Base-by-base conservation (phyloP, 768 basidiomycete species). In the Leccinum arenicola region DNA sequence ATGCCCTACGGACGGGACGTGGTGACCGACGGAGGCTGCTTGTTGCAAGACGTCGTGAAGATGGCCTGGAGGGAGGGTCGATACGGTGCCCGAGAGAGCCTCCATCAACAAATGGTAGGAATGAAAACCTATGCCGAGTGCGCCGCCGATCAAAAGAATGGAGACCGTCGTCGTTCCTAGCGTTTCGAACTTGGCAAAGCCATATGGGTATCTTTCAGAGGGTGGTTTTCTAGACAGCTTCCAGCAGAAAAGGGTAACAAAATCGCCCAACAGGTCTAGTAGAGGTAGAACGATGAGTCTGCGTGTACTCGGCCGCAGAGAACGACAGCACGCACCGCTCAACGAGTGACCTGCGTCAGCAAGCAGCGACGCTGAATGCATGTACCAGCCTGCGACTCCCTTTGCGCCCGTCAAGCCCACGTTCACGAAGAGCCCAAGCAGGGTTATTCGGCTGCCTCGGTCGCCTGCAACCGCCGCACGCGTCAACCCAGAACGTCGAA, bases 291-390 rank as follows among this genome's bases (percentile, higher is more conserved):
- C 2, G 35, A 29, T 56, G 59, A 68, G 60, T 15, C 10, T 19
- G 3, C n/a, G 38, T 56, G 60, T 36, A 50, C 52, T 55, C 53
- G 59, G 4, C 47, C 29, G 23, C 23, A 45, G 47, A 54, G 3
- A 35, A 54, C n/a, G n/a, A 43, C 4, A 12, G n/a, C 36, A 81
- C 87, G 63, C 64, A 91, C 91, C 93, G 68, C 91, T 91, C 61
- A 92, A 60, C 0, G 91, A 93, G 70, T 99, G 96, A 23, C 91
- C 95, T 0, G 95, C 95, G 65, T 98, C 96, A 3, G 96, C 96
- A 15, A 98, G 79, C 47, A 98, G 77, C 0, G 93, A 86, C 8
- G 94, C 93, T 6, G 91, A 94, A 66, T 98, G 94, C 82, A 91
- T 83, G 69, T 83, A 87, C 84, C 89, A 89, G 21, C 95, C 97